Evolutionary conservation across 2,329 filamentous ascomycete species (phyloP).

Genomic region (Aspergillus pseudotamarii): DNA sequence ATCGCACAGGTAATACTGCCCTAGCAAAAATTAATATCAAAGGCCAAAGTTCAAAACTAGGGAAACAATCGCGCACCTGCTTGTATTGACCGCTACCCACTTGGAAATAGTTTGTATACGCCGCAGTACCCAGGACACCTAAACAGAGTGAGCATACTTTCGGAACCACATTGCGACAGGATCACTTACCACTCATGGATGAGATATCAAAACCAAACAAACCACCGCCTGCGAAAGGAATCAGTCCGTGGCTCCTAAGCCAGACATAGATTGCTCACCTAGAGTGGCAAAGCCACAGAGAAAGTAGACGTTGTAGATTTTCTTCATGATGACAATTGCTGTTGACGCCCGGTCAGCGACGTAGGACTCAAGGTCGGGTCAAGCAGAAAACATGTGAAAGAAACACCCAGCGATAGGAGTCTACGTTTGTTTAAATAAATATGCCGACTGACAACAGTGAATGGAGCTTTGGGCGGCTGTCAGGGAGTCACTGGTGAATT

Average conservation of each 20-base stretch:
- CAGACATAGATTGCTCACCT: constrained; percentile 6
- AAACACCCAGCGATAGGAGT: neutral
- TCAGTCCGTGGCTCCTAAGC: neutral
- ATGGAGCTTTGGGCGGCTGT: neutral
- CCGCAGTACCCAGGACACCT: constrained; percentile 22
- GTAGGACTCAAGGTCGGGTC: neutral
- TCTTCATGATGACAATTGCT: constrained; percentile 19
- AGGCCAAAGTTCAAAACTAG: neutral
- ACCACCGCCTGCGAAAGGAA: constrained; percentile 46
- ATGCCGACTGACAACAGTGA: neutral
- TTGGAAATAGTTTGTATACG: constrained; percentile 23
- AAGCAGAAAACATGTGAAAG: neutral
- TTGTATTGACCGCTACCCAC: constrained; percentile 23
- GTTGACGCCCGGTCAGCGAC: neutral
- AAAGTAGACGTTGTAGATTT: constrained; percentile 25
- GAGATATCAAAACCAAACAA: constrained; percentile 62
- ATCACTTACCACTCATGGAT: constrained; percentile 45
- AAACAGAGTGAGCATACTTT: constrained; percentile 33
- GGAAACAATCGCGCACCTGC: constrained; percentile 11
- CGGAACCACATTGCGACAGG: no score
- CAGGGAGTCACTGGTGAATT: neutral
- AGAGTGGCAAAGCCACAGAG: constrained; percentile 25
- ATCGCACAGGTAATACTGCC: constrained; percentile 43
- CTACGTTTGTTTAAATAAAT: neutral
- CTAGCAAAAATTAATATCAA: constrained; percentile 16